phyloP scores from a whole-genome alignment of 73 alveolate genomes.

The Tetrahymena thermophila region DNA sequence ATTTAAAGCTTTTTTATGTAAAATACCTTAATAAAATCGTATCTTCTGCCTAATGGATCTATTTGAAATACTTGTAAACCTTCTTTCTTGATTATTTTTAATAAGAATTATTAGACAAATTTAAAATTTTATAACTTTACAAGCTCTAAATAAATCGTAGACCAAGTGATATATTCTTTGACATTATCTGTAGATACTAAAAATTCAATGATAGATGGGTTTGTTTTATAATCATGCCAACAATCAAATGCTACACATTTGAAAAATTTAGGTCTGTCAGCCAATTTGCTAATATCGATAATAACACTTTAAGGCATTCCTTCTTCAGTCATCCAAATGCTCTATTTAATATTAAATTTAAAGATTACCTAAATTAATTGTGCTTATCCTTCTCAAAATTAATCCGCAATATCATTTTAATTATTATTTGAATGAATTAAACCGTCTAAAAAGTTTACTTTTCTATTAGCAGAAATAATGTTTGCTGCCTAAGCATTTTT shows the following conservation, averaged over 20 bases:
- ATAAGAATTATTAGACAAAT: not conserved
- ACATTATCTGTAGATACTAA: conserved; percentile 27
- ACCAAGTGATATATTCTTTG: conserved; percentile 41
- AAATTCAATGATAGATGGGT: conserved; percentile 49
- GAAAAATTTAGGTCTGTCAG: conserved; percentile 41
- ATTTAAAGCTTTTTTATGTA: not conserved
- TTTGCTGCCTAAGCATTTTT: not conserved
- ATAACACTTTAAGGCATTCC: conserved; percentile 47
- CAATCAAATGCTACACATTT: conserved; percentile 51
- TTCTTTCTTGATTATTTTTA: not conserved
- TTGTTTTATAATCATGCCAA: conserved; percentile 54
- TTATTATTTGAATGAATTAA: not conserved
- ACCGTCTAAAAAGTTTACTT: not conserved
- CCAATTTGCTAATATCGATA: conserved; percentile 27
- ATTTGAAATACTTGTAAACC: conserved; percentile 46
- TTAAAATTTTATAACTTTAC: not conserved
- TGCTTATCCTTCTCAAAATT: not conserved
- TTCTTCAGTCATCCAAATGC: conserved; percentile 45
- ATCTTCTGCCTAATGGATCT: conserved; percentile 43
- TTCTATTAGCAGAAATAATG: not conserved
- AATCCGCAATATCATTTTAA: not conserved
- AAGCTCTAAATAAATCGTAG: conserved; percentile 38
- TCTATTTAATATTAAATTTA: not conserved
- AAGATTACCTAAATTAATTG: not conserved
- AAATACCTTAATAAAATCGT: conserved; percentile 16